phyloP scores from a whole-genome alignment of 441 rosid genomes.

The Pelargonium citronellum region DNA sequence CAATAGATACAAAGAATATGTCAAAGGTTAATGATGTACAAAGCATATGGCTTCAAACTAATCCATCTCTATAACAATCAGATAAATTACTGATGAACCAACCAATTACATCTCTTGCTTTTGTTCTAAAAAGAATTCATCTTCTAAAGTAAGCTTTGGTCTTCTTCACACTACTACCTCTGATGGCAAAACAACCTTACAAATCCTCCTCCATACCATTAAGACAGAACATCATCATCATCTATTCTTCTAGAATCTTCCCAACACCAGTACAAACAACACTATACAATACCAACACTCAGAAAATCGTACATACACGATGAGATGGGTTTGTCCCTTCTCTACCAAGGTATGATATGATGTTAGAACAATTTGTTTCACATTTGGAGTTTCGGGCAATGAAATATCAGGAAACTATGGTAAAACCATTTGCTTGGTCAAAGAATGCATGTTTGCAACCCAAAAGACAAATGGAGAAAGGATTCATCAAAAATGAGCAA shows the following conservation, averaged over 20 bases:
- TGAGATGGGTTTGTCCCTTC: no score
- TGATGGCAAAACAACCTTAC: neutral
- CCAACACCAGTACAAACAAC: neutral
- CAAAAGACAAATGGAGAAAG: no score
- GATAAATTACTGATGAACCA: no score
- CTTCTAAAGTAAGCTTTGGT: conserved; percentile 3
- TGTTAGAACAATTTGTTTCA: no score
- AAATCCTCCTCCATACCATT: neutral
- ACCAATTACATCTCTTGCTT: neutral
- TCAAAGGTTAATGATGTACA: neutral
- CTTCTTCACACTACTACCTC: neutral
- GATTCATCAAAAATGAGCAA: no score
- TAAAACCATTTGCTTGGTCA: no score
- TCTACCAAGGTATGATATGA: no score
- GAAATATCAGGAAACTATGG: no score
- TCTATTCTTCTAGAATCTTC: neutral
- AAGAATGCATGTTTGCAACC: no score
- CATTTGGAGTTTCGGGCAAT: no score
- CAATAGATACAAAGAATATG: conserved; percentile 3
- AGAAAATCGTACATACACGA: neutral
- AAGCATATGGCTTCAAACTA: neutral
- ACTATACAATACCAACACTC: neutral
- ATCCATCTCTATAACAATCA: neutral
- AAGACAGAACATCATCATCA: no score
- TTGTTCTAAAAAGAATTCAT: neutral